These are phyloP conservation scores for Leccinum truebloodii DNA, from an alignment of 768 basidiomycete species.

Conservation along the genomic window DNA sequence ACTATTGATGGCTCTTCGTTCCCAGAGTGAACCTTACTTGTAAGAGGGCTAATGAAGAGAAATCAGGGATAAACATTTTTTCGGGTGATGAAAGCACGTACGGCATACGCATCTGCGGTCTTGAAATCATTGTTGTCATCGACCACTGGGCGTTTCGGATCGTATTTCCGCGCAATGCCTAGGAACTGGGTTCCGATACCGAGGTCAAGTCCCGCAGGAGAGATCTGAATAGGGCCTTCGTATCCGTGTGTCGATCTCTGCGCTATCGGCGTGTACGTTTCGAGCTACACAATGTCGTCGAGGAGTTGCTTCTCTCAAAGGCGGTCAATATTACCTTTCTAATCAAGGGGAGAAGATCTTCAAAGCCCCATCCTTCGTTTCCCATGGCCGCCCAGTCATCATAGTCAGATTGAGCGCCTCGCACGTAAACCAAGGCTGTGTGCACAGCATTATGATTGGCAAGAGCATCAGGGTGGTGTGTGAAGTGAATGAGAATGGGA, in stretches of 20 bases:
- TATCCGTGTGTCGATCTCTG: constrained; percentile 41
- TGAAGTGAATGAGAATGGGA: not conserved
- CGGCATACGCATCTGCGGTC: constrained; percentile 25
- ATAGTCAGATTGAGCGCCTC: constrained; percentile 62
- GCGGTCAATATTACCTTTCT: constrained; percentile 45
- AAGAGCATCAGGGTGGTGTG: not conserved
- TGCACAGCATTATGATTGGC: not conserved
- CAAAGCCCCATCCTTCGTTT: constrained; percentile 63
- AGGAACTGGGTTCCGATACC: constrained; percentile 45
- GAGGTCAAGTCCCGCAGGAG: constrained; percentile 8
- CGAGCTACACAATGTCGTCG: constrained; percentile 45
- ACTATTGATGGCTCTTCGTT: not conserved
- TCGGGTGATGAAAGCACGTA: constrained; percentile 10
- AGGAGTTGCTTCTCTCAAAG: constrained; percentile 25
- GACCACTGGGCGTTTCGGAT: constrained; percentile 43
- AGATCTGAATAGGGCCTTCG: constrained; percentile 32
- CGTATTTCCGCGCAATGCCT: constrained; percentile 44
- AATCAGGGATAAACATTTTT: not conserved
- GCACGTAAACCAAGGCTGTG: constrained; percentile 51
- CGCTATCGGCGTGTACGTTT: constrained; percentile 34
- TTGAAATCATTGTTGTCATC: constrained; percentile 52
- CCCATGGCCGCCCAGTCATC: constrained; percentile 55
- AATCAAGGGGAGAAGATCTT: constrained; percentile 55
- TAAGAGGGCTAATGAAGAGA: constrained; percentile 12
- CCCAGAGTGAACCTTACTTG: constrained; percentile 17